A percentile compares a stretch with the other conserved stretches of the same genome.
These are phyloP conservation scores for Beauveria asiatica DNA, from an alignment of 2,329 filamentous ascomycete genomes.

Conservation along the genomic window DNA sequence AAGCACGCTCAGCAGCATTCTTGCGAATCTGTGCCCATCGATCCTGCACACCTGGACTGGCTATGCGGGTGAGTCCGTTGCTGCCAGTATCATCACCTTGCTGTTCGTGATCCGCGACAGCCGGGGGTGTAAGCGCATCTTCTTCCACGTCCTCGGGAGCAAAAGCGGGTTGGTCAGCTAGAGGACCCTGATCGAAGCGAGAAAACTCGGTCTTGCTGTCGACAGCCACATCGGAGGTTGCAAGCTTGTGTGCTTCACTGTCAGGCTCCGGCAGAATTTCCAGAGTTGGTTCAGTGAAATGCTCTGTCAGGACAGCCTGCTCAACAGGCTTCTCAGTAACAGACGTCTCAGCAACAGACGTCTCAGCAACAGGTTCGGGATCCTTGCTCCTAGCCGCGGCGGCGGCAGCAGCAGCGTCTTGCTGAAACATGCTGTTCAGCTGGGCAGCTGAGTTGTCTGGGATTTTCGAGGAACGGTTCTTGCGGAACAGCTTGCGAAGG, in stretches of 20 bases:
- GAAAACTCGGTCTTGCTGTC: constrained; percentile 54
- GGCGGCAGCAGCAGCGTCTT: constrained; percentile 20
- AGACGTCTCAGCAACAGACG: background rate
- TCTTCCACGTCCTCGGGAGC: constrained; percentile 50
- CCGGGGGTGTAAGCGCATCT: constrained; percentile 42
- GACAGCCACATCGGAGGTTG: constrained; percentile 49
- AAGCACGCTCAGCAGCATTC: constrained; percentile 79
- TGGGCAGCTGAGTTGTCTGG: constrained; percentile 45
- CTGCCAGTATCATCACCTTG: background rate
- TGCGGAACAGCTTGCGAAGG: constrained; percentile 59
- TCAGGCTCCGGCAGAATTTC: background rate
- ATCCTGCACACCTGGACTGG: constrained; percentile 45
- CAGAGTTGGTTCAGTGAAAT: constrained; percentile 4
- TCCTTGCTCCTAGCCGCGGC: constrained; percentile 17
- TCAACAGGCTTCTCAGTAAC: background rate
- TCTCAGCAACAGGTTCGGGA: constrained; percentile 15
- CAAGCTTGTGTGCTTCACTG: constrained; percentile 42
- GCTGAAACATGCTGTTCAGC: constrained; percentile 41
- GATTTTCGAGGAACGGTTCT: constrained; percentile 50
- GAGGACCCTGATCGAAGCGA: constrained; percentile 80
- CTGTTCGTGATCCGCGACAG: constrained; percentile 38
- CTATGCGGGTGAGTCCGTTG: constrained; percentile 22
- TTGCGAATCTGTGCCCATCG: constrained; percentile 94
- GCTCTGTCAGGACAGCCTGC: background rate
- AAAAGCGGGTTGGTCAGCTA: constrained; percentile 80